These are phyloP conservation scores for Thuja plicata DNA, from an alignment of 83 land plant species.

Conservation along the genomic window DNA sequence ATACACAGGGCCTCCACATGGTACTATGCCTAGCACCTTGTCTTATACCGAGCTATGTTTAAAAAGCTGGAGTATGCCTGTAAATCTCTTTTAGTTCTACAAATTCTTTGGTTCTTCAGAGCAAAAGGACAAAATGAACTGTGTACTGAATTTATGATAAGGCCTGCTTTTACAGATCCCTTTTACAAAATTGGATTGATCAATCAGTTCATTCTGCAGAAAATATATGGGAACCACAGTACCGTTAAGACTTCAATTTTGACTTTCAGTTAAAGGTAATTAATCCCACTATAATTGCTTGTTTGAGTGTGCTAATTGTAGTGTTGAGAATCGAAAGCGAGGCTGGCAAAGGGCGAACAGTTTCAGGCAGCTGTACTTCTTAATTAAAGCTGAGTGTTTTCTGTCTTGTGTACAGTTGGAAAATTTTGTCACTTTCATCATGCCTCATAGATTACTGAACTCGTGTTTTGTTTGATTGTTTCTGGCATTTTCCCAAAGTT, in stretches of 20 bases:
- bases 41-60: background rate
- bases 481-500: background rate
- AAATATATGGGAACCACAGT: background rate
- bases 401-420: conserved; percentile 13
- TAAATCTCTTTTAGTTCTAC: background rate
- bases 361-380: background rate
- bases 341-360: background rate
- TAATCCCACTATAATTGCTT: background rate
- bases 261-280: background rate
- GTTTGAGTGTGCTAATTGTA: background rate
- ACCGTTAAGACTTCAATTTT: background rate
- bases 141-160: background rate
- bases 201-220: background rate
- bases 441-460: background rate
- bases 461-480: background rate
- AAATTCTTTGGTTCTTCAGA: conserved; percentile 6
- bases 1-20: background rate
- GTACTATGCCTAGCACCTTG: background rate
- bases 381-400: background rate
- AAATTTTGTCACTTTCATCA: background rate
- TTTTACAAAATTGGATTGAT: background rate
- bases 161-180: background rate
- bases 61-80: background rate
- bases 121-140: background rate
- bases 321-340: conserved; percentile 3